phyloP scores from a whole-genome alignment of 345 rosid genomes.

The Anastatica hierochuntica region DNA sequence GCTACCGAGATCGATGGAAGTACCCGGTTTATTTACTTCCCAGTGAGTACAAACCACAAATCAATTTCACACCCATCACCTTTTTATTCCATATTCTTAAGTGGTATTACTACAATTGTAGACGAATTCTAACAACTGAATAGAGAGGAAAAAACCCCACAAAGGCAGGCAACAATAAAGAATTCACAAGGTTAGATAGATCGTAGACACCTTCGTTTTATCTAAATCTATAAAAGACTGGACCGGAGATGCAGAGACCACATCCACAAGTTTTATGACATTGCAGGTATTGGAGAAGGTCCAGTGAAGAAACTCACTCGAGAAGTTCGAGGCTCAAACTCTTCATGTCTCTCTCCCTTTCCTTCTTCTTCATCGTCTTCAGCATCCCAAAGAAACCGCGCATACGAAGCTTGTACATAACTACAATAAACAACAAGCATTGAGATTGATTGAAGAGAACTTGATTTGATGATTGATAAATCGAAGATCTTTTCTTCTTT shows the following conservation, averaged over 20 bases:
- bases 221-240: constrained; percentile 26
- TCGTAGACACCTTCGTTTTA: constrained; percentile 10
- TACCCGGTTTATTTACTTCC: constrained; percentile 42
- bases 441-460: neutral
- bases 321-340: constrained; percentile 11
- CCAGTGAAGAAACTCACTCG: constrained; percentile 30
- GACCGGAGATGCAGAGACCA: neutral
- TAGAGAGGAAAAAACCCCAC: too few relatives aligned
- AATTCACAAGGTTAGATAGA: constrained; percentile 17
- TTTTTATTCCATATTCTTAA: too few relatives aligned
- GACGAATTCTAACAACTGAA: too few relatives aligned
- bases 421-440: constrained; percentile 30
- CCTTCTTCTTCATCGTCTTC: constrained; percentile 35
- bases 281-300: constrained; percentile 42
- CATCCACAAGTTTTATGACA: constrained; percentile 35
- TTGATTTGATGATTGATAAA: neutral
- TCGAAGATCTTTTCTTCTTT: too few relatives aligned
- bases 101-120: too few relatives aligned
- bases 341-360: constrained; percentile 18
- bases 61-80: too few relatives aligned
- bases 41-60: too few relatives aligned
- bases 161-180: too few relatives aligned
- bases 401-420: constrained; percentile 80
- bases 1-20: constrained; percentile 46
- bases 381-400: constrained; percentile 81